Evolutionary conservation across 2,329 filamentous ascomycete genomes (phyloP).

Genomic region (Phialophora chinensis): DNA sequence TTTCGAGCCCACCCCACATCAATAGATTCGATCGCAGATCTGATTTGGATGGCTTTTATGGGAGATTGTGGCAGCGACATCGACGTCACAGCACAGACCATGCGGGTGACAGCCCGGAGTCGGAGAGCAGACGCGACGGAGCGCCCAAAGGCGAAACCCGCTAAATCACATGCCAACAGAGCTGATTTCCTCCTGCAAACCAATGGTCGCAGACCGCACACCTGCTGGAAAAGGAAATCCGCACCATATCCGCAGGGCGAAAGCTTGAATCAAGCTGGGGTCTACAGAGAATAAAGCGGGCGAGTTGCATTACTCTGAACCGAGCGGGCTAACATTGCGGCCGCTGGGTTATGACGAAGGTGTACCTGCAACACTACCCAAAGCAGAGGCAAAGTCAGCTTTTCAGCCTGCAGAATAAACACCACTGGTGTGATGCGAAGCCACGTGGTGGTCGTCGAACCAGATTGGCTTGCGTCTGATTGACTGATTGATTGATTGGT

Average conservation of each 20-base stretch:
- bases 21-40: not conserved
- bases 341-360: slow-evolving; percentile 10
- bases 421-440: not conserved
- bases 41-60: not conserved
- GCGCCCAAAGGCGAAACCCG: not conserved
- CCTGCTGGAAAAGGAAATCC: slow-evolving; percentile 18
- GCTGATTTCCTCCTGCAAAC: not conserved
- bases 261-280: slow-evolving; percentile 7
- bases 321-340: slow-evolving; percentile 10
- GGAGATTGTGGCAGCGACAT: not conserved
- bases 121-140: not conserved
- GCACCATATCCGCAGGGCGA: slow-evolving; percentile 6
- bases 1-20: not conserved
- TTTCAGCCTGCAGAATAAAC: not conserved
- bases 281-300: not conserved
- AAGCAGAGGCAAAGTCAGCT: not conserved
- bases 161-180: not conserved
- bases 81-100: not conserved
- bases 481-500: not conserved
- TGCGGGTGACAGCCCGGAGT: not conserved
- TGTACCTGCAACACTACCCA: slow-evolving; percentile 9
- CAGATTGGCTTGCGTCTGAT: not conserved
- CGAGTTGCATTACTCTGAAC: slow-evolving; percentile 2
- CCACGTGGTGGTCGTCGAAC: not conserved
- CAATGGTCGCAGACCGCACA: slow-evolving; percentile 11